These are phyloP conservation scores for Macroventuria anomochaeta DNA, from an alignment of 2,329 filamentous ascomycete genomes.

Conservation along the genomic window DNA sequence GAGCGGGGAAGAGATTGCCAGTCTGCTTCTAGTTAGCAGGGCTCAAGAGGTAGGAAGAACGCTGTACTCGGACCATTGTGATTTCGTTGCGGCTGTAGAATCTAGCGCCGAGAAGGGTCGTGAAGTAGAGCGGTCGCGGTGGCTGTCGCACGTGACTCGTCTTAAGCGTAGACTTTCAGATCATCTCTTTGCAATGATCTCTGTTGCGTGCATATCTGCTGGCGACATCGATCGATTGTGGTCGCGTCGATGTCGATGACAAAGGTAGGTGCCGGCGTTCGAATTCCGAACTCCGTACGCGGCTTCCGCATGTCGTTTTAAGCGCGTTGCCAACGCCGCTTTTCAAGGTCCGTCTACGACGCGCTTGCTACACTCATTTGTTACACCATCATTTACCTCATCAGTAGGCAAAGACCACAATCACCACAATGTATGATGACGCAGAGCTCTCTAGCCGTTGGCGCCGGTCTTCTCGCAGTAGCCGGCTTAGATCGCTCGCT, in stretches of 20 bases:
- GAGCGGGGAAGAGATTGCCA: constrained; percentile 39
- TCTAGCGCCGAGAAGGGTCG: neutral
- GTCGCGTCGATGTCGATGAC: neutral
- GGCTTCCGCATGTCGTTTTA: neutral
- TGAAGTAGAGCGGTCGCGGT: neutral
- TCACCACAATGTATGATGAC: too few species aligned
- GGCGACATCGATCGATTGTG: neutral
- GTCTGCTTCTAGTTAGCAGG: constrained; percentile 23
- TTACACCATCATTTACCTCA: too few species aligned
- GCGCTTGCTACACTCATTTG: too few species aligned
- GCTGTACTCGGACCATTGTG: constrained; percentile 15
- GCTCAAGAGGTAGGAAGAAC: neutral
- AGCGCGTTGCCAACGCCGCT: too few species aligned
- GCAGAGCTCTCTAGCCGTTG: too few species aligned
- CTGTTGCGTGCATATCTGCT: neutral
- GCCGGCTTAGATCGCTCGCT: too few species aligned
- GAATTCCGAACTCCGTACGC: neutral
- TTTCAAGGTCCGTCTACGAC: too few species aligned
- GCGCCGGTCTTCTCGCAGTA: too few species aligned
- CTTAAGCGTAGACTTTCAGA: neutral
- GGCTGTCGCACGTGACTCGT: neutral
- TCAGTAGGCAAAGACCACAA: too few species aligned
- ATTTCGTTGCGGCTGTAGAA: neutral
- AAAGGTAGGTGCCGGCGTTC: neutral
- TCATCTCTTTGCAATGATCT: neutral